Conservation (phyloP, 2,329 filamentous ascomycete species). For the Davidsoniella neocaledoniae region DNA sequence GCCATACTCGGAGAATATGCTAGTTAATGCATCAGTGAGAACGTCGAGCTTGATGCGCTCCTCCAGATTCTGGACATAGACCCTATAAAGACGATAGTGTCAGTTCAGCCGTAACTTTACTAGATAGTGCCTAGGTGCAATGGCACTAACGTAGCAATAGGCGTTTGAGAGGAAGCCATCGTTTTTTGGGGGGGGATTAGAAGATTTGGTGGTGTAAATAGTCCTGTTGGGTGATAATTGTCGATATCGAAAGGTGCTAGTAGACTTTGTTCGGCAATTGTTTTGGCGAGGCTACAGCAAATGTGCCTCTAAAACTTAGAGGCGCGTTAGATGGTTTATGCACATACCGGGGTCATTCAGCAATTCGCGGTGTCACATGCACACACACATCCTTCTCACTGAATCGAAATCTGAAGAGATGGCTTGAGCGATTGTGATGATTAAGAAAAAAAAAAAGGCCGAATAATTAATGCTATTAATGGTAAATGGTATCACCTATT, state of each 20-base stretch:
- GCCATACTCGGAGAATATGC: conserved; percentile 81
- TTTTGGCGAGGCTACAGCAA: too few species aligned
- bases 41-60: conserved; percentile 74
- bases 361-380: too few species aligned
- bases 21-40: conserved; percentile 54
- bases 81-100: conserved; percentile 25
- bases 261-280: too few species aligned
- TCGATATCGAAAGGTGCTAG: too few species aligned
- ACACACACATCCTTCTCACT: too few species aligned
- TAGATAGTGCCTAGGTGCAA: conserved; percentile 48
- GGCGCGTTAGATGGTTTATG: not conserved
- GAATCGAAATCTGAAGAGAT: too few species aligned
- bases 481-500: too few species aligned
- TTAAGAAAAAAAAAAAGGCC: too few species aligned
- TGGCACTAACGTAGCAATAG: conserved; percentile 56
- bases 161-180: conserved; percentile 27
- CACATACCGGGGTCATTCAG: conserved; percentile 1
- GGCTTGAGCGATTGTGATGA: too few species aligned
- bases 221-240: too few species aligned
- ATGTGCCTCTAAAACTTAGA: not conserved
- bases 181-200: not conserved
- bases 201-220: not conserved
- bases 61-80: conserved; percentile 71
- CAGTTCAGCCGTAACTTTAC: conserved; percentile 22
- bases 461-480: not conserved